Evolutionary conservation across 2,329 filamentous ascomycete species (phyloP).

Genomic region (Periconia macrospinosa): DNA sequence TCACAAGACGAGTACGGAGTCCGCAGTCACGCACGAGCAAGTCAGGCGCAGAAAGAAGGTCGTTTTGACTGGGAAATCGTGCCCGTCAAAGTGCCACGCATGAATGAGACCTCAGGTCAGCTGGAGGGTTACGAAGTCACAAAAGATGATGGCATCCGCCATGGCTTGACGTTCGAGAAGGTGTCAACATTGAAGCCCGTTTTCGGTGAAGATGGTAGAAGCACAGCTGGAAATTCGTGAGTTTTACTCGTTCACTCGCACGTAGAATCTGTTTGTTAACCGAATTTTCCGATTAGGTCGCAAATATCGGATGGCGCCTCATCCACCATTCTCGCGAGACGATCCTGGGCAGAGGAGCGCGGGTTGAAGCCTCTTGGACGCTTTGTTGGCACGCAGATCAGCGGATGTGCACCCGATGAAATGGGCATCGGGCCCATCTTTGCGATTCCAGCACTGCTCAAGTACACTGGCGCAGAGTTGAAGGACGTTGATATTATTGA

Average conservation of each 20-base stretch:
- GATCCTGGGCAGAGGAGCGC: slow-evolving; percentile 81
- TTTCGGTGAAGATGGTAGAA: slow-evolving; percentile 85
- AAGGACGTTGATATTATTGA: slow-evolving; percentile 87
- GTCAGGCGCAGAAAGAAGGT: slow-evolving; percentile 83
- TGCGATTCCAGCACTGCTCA: slow-evolving; percentile 77
- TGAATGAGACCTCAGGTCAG: slow-evolving; percentile 77
- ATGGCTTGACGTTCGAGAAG: slow-evolving; percentile 80
- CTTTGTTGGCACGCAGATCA: slow-evolving; percentile 89
- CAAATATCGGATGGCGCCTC: slow-evolving; percentile 95
- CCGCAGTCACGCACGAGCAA: slow-evolving; percentile 83
- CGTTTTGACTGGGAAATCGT: slow-evolving; percentile 92
- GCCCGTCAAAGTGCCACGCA: slow-evolving; percentile 77
- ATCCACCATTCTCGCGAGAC: slow-evolving; percentile 87
- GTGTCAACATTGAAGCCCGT: slow-evolving; percentile 84
- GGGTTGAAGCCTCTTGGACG: slow-evolving; percentile 90
- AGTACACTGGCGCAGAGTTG: slow-evolving; percentile 73
- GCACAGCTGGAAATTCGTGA: slow-evolving; percentile 79
- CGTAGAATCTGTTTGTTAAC: background rate
- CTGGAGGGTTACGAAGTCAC: slow-evolving; percentile 74
- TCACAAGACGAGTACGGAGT: slow-evolving; percentile 83
- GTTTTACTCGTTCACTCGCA: background rate
- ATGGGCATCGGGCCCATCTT: slow-evolving; percentile 88
- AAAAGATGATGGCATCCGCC: slow-evolving; percentile 86
- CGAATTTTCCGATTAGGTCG: slow-evolving; percentile 56
- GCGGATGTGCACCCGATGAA: slow-evolving; percentile 85